Base-by-base conservation (phyloP, 495 filamentous ascomycete genomes). In the Talaromyces thailandensis region DNA sequence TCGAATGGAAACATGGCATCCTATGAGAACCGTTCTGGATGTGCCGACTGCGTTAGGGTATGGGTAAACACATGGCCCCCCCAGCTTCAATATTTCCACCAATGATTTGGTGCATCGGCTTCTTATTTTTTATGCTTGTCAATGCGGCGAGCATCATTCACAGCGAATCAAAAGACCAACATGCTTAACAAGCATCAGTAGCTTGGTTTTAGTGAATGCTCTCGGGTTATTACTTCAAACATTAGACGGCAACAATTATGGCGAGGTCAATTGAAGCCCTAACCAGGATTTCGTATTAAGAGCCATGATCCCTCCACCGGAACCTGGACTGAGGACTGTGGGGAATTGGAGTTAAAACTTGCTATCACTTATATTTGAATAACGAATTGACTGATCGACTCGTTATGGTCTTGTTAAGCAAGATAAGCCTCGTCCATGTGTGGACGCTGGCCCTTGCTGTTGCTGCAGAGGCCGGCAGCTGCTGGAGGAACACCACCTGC, bases 401-500 rank as follows among this genome's bases (percentile, higher is more conserved):
- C 37, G 56, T 37, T 35, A 58, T 51, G 53, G 26, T 45, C 18
- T 21, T 63, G 9, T 29, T 57, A 9, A 43, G 23, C 28, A 24
- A 51, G 52, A 63, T 56, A 31, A 60, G 51, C 25, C 18, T 63
- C 55, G 61, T 12, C 28, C 51, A 12, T 43, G 12, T 55, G 25
- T 63, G 55, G n/a, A 56, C 56, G 18, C 62, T 69, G 43, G 63
- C 62, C 52, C 50, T 71, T 4, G 40, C 66, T 37, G 56, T 65
- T 16, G 18, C 58, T 24, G 68, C 57, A 9, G 43, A 62, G 14
- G 74, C 78, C 4, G 67, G 75, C 35, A 65, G 55, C 32, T 88
- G 85, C 65, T 88, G 84, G 85, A 72, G 80, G 57, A 68, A 82
- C 57, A 83, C 80, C 6, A 67, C 74, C 40, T 88, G 85, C 62